Evolutionary conservation across 805 yeast species (phyloP).

Genomic region (Metschnikowia sp.): DNA sequence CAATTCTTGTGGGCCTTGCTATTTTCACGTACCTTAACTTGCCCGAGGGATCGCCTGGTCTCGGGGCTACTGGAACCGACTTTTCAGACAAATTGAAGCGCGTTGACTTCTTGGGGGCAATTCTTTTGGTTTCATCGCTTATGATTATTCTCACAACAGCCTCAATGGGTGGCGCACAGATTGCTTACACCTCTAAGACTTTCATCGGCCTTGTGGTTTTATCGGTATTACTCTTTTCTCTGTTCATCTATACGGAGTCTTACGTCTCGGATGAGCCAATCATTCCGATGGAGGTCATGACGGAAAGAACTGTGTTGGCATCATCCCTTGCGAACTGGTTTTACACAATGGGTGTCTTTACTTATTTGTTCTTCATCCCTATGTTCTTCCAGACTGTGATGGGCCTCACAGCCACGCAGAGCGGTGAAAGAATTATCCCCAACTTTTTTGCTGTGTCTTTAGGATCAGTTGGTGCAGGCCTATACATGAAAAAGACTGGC

Average conservation of each 20-base stretch:
- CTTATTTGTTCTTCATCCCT: slow-evolving; percentile 68
- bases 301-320: slow-evolving; percentile 56
- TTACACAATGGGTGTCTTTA: slow-evolving; percentile 62
- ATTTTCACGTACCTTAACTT: slow-evolving; percentile 38
- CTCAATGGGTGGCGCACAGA: slow-evolving; percentile 59
- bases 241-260: slow-evolving; percentile 52
- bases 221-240: slow-evolving; percentile 33
- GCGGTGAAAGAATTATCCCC: slow-evolving; percentile 58
- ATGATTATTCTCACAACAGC: slow-evolving; percentile 61
- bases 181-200: slow-evolving; percentile 43
- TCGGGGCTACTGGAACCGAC: slow-evolving; percentile 47
- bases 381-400: slow-evolving; percentile 57
- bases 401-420: slow-evolving; percentile 50
- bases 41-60: slow-evolving; percentile 56
- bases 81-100: slow-evolving; percentile 48
- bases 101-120: slow-evolving; percentile 29
- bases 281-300: slow-evolving; percentile 58
- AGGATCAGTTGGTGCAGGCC: slow-evolving; percentile 67
- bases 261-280: slow-evolving; percentile 60
- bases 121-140: slow-evolving; percentile 53
- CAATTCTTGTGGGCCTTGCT: slow-evolving; percentile 40
- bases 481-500: slow-evolving; percentile 66
- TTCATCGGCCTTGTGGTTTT: slow-evolving; percentile 32
- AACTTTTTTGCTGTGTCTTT: slow-evolving; percentile 65
- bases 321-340: slow-evolving; percentile 70